Evolutionary conservation across 805 yeast species (phyloP), one percentile per base, ranked within the genome.

Genomic region (Scheffersomyces amazonensis): DNA sequence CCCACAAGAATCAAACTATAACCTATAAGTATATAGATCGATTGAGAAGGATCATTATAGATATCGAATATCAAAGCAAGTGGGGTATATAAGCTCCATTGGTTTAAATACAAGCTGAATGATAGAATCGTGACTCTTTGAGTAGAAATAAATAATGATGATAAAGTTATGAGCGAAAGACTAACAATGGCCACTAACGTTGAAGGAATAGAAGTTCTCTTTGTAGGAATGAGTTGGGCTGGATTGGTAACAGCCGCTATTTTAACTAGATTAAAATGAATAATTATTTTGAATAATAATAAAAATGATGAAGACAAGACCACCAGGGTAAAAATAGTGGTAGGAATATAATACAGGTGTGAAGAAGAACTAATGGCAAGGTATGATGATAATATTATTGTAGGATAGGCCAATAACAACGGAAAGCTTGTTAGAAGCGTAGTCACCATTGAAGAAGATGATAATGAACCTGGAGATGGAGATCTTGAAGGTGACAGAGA

Each of bases 341-440:
- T n/a, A 5, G 30, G 30, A 15, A 27, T 27, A 27, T 27, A 27
- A 24, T 24, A 24, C n/a, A 24, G 12, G n/a, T n/a, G 9, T 13
- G 19, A 22, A 16, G 30, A 6, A 13, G 25, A 22, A 23, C 6
- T 22, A 17, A 22, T 36, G 5, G 61, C 46, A 16, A 64, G 33
- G 16, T 46, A 42, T 31, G 50, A 48, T 31, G 66, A 52, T 28
- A 63, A 37, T 19, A 62, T 49, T 33, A 60, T 39, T 29, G 61
- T 47, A 9, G 68, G 65, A 21, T 62, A 49, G 4, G 69, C 58
- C 32, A 58, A 53, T 20, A 65, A 46, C 18, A 61, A 56, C 1
- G 71, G 71, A 22, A 60, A 24, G 17, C 34, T 39, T 7, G 27
- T 18, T 13, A 40, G 13, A 21, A 18, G 2, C 7, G 37, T 16